These are phyloP conservation scores for Diaporthe sp. DNA, from an alignment of 2,329 filamentous ascomycete species.

Conservation along the genomic window DNA sequence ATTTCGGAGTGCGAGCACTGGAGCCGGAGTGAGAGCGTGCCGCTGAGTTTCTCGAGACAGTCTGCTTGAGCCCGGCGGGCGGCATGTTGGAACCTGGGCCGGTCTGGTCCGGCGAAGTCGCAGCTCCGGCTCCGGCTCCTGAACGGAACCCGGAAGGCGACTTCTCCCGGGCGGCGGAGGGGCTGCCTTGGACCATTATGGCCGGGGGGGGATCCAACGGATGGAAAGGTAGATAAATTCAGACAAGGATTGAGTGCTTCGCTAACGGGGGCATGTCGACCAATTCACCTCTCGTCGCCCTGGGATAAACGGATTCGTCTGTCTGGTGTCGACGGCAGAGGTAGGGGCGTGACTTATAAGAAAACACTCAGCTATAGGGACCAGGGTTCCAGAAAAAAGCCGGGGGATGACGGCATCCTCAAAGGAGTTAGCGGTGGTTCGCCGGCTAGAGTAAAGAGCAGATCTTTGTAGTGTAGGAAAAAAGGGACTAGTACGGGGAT, in stretches of 20 bases:
- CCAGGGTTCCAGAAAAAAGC: slow-evolving; percentile 7
- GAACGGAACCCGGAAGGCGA: slow-evolving; percentile 32
- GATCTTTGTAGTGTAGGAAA: too few species aligned
- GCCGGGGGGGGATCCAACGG: not conserved
- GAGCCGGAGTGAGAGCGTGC: slow-evolving; percentile 8
- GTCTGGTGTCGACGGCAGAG: not conserved
- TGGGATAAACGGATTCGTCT: not conserved
- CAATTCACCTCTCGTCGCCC: not conserved
- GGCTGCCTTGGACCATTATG: not conserved
- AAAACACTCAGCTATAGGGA: not conserved
- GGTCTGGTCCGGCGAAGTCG: slow-evolving; percentile 20
- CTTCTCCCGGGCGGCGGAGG: slow-evolving; percentile 41
- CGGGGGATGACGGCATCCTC: slow-evolving; percentile 13
- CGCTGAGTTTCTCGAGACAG: slow-evolving; percentile 8
- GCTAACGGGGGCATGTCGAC: slow-evolving; percentile 10
- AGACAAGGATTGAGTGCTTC: not conserved
- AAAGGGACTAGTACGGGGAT: not conserved
- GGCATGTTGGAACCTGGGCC: slow-evolving; percentile 28
- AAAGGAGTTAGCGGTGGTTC: slow-evolving; percentile 14
- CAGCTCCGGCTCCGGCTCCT: slow-evolving; percentile 23
- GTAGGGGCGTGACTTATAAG: slow-evolving; percentile 1
- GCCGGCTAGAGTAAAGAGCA: not conserved
- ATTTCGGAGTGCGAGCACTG: slow-evolving; percentile 47
- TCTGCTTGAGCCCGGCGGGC: slow-evolving; percentile 37
- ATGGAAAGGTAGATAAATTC: not conserved